Evolutionary conservation across 2,329 filamentous ascomycete genomes (phyloP).

Genomic region (Hypoxylon sp.): DNA sequence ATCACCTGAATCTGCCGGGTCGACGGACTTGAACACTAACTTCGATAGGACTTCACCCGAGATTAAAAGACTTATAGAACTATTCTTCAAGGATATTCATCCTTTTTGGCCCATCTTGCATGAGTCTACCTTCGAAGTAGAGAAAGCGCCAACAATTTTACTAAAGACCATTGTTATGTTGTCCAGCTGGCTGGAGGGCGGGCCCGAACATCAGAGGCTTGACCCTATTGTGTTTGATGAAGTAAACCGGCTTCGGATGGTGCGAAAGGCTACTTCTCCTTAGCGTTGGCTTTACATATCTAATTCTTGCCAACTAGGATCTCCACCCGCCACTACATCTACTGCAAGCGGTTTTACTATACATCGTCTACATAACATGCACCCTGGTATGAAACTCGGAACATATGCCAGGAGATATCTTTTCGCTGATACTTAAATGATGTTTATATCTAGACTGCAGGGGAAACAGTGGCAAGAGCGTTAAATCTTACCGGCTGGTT

Average conservation of each 20-base stretch:
- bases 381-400: constrained; percentile 39
- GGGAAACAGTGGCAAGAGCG: constrained; percentile 45
- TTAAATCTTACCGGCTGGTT: constrained; percentile 43
- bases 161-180: constrained; percentile 45
- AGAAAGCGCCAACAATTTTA: constrained; percentile 33
- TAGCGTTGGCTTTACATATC: constrained; percentile 7
- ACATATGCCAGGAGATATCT: background rate
- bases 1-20: background rate
- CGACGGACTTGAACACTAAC: constrained; percentile 4
- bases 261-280: constrained; percentile 12
- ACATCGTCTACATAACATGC: constrained; percentile 42
- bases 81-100: constrained; percentile 46
- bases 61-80: constrained; percentile 32
- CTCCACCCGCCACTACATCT: constrained; percentile 36
- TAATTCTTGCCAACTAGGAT: constrained; percentile 29
- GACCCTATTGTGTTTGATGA: constrained; percentile 44
- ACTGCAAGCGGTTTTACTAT: constrained; percentile 45
- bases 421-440: background rate
- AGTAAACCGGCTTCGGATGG: constrained; percentile 41
- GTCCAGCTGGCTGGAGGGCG: constrained; percentile 47
- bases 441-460: constrained; percentile 31
- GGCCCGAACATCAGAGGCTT: constrained; percentile 40
- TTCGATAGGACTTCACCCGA: constrained; percentile 26
- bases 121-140: constrained; percentile 32
- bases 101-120: constrained; percentile 47